These are phyloP conservation scores for Gossypium gossypioides DNA, from an alignment of 441 rosid species.

Conservation along the genomic window DNA sequence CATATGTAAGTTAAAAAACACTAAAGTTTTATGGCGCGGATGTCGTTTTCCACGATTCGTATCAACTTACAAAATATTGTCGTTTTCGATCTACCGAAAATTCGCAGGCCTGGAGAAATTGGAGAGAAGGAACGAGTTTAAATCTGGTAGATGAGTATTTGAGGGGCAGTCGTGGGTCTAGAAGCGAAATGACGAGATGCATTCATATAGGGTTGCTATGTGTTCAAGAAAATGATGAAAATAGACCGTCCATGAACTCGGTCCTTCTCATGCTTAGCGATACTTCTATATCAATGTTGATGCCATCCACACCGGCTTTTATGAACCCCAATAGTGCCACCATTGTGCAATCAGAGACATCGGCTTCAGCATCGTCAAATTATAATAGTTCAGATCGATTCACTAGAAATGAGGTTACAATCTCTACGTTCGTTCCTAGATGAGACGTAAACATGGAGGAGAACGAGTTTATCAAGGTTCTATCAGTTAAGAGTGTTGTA, in stretches of 20 bases:
- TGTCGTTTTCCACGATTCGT: no score
- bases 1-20: not conserved
- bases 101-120: constrained; percentile 10
- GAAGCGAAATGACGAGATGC: constrained; percentile 3
- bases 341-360: not conserved
- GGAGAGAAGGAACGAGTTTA: constrained; percentile 13
- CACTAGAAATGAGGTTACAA: not conserved
- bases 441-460: not conserved
- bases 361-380: not conserved
- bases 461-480: no score
- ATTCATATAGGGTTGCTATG: constrained; percentile 8
- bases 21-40: no score
- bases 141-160: constrained; percentile 20
- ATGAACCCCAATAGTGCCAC: not conserved
- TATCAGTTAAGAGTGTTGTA: no score
- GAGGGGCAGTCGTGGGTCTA: constrained; percentile 5
- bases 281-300: not conserved
- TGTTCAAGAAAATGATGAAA: constrained; percentile 5
- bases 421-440: constrained; percentile 1
- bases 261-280: constrained; percentile 1
- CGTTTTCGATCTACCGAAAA: not conserved
- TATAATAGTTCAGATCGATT: not conserved
- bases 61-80: no score
- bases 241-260: constrained; percentile 8
- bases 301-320: constrained; percentile 1